phyloP scores from a whole-genome alignment of 495 filamentous ascomycete species.

The Aspergillus incahuasiensis region DNA sequence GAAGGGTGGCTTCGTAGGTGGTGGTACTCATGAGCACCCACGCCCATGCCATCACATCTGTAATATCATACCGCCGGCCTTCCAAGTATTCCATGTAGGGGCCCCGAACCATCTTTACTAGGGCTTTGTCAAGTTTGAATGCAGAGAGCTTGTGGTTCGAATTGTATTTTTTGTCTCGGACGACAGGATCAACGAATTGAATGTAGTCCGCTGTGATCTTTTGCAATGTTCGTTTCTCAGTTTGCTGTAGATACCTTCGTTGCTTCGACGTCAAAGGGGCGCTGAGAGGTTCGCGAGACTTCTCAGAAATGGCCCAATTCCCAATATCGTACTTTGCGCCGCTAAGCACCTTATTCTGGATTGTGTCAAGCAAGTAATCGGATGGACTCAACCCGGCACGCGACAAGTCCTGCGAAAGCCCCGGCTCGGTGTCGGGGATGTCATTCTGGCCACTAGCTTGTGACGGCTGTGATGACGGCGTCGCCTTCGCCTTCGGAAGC shows the following conservation, averaged over 20 bases:
- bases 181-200: constrained; percentile 30
- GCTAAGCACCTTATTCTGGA: constrained; percentile 1
- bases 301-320: constrained; percentile 4
- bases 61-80: constrained; percentile 32
- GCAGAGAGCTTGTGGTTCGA: background rate
- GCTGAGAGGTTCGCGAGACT: background rate
- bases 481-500: too few species aligned
- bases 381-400: constrained; percentile 1
- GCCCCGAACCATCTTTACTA: constrained; percentile 34
- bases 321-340: background rate
- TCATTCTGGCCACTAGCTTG: background rate
- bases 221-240: constrained; percentile 27
- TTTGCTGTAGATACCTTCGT: constrained; percentile 11
- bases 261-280: constrained; percentile 7
- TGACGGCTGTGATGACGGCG: background rate
- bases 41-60: constrained; percentile 55
- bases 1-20: constrained; percentile 33
- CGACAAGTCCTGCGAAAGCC: background rate
- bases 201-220: constrained; percentile 39
- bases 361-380: constrained; percentile 6
- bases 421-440: background rate
- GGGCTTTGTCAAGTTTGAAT: background rate
- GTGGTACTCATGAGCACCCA: constrained; percentile 50
- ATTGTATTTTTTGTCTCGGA: constrained; percentile 10
- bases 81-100: constrained; percentile 30